Conservation (phyloP, 352 stramenopile genomes). For the Phytophthora kernoviae region DNA sequence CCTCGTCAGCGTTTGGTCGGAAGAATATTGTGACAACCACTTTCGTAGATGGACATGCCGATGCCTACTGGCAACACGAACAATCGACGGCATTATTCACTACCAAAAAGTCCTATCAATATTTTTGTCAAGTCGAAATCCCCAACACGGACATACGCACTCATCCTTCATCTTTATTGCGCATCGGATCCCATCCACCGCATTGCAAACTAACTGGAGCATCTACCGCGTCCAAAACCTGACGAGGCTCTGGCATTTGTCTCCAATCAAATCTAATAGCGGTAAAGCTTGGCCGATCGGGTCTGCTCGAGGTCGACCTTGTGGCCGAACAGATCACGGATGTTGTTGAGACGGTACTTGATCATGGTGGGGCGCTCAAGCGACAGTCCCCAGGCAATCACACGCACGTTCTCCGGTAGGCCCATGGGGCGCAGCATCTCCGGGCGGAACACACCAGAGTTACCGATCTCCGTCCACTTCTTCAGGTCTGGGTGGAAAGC, state of each 20-base stretch:
- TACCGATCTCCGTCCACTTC: conserved; percentile 99
- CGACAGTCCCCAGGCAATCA: conserved; percentile 99
- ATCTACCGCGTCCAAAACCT: conserved; percentile 14
- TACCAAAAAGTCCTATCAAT: too few relatives aligned
- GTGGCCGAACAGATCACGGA: conserved; percentile 99
- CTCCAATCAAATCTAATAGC: conserved; percentile 55
- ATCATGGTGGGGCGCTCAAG: conserved; percentile 99
- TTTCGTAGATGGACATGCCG: too few relatives aligned
- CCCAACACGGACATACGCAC: conserved; percentile 7
- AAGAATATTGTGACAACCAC: too few relatives aligned
- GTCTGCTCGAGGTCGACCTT: conserved; percentile 98
- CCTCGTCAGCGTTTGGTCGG: too few relatives aligned
- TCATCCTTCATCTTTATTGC: conserved; percentile 22
- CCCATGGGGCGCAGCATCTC: conserved; percentile 99
- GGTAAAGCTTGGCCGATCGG: conserved; percentile 90
- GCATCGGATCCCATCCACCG: conserved; percentile 14
- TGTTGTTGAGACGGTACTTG: conserved; percentile 99
- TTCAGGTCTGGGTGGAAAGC: conserved; percentile 99
- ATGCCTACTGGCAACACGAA: too few relatives aligned
- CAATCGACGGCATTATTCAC: too few relatives aligned
- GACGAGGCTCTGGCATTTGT: conserved; percentile 3
- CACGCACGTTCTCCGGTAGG: conserved; percentile 97
- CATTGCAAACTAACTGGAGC: conserved; percentile 22
- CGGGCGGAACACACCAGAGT: conserved; percentile 99
- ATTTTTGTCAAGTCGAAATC: too few relatives aligned